Evolutionary conservation across 1,139 yeast genomes (phyloP).

Genomic region (Yamadazyma oceani): DNA sequence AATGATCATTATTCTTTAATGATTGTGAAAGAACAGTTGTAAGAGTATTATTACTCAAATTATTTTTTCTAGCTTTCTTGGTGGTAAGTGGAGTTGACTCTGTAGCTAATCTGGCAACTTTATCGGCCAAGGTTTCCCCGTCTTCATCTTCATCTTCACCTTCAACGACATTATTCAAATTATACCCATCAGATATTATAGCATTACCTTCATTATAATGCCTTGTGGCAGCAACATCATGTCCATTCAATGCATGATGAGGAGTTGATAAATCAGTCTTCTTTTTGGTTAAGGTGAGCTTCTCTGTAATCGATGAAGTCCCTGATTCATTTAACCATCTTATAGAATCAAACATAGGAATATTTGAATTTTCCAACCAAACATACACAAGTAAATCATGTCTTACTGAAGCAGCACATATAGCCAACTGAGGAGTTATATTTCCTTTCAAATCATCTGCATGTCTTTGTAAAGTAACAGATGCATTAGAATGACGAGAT

Average conservation of each 20-base stretch:
- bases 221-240: conserved; percentile 70
- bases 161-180: conserved; percentile 55
- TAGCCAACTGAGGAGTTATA: conserved; percentile 35
- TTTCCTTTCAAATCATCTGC: conserved; percentile 33
- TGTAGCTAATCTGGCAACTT: conserved; percentile 45
- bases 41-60: conserved; percentile 47
- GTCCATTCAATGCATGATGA: conserved; percentile 51
- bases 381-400: conserved; percentile 46
- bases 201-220: conserved; percentile 72
- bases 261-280: conserved; percentile 35
- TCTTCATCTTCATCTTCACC: conserved; percentile 38
- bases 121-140: conserved; percentile 58
- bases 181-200: conserved; percentile 62
- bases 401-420: conserved; percentile 41
- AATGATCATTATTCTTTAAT: conserved; percentile 67
- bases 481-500: conserved; percentile 50
- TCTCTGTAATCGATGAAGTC: conserved; percentile 21
- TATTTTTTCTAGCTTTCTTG: conserved; percentile 24
- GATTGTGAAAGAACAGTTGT: conserved; percentile 71
- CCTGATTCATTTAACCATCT: conserved; percentile 50
- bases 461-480: conserved; percentile 47
- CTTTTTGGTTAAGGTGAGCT: conserved; percentile 37
- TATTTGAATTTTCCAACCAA: conserved; percentile 73
- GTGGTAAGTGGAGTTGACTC: conserved; percentile 28
- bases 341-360: conserved; percentile 63